Conservation (phyloP, 768 basidiomycete genomes). For the Roridomyces roridus region DNA sequence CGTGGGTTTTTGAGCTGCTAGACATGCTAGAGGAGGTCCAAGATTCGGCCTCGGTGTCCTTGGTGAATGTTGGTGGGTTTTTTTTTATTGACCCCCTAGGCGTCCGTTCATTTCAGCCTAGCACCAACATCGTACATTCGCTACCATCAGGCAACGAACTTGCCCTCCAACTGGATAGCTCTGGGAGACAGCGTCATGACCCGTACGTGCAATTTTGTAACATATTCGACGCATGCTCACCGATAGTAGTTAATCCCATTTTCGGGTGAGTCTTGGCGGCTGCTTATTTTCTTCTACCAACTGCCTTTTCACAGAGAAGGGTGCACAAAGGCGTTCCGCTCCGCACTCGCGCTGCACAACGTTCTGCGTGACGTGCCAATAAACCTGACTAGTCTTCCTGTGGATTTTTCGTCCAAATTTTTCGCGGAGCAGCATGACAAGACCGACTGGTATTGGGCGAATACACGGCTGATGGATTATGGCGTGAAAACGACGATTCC, state of each 20-base stretch:
- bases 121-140: conserved; percentile 30
- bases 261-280: conserved; percentile 10
- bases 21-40: conserved; percentile 33
- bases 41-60: conserved; percentile 10
- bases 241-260: conserved; percentile 18
- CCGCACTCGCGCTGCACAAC: conserved; percentile 12
- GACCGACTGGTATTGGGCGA: conserved; percentile 19
- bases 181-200: conserved; percentile 42
- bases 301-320: conserved; percentile 3
- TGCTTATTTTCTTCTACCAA: neutral
- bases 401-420: conserved; percentile 20
- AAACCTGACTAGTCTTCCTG: neutral
- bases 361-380: neutral
- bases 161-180: conserved; percentile 41
- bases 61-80: conserved; percentile 6
- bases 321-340: conserved; percentile 14
- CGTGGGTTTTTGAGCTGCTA: conserved; percentile 31
- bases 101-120: conserved; percentile 1
- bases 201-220: neutral
- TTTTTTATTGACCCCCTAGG: neutral
- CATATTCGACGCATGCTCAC: neutral
- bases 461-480: conserved; percentile 21
- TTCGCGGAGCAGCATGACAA: conserved; percentile 21
- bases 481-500: conserved; percentile 14
- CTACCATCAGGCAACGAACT: conserved; percentile 31